Percentiles rank a stretch among this genome's conserved stretches.
phyloP scores from a whole-genome alignment of 768 basidiomycete species.

The Vararia minispora region DNA sequence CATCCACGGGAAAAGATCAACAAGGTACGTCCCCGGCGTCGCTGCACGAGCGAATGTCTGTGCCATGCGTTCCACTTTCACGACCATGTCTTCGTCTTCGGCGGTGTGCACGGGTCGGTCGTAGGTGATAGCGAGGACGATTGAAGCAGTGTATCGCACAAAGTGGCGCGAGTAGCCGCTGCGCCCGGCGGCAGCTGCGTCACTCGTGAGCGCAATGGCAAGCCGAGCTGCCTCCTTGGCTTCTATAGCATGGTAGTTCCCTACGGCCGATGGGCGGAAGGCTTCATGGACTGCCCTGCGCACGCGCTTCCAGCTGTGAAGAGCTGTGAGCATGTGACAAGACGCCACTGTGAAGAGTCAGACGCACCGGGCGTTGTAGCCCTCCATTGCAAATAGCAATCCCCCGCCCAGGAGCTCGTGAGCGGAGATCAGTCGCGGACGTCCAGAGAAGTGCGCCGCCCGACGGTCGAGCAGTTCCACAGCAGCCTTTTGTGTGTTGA shows the following conservation, averaged over 20 bases:
- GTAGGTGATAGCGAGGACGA: constrained; percentile 4
- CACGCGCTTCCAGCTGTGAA: constrained; percentile 23
- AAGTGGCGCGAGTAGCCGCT: constrained; percentile 3
- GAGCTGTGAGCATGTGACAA: background rate
- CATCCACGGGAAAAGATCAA: constrained; percentile 16
- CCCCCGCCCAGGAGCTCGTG: constrained; percentile 11
- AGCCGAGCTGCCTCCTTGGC: constrained; percentile 3
- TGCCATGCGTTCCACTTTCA: background rate
- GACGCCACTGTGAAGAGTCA: background rate
- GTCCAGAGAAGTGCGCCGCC: constrained; percentile 20
- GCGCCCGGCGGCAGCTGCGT: background rate
- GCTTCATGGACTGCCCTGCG: constrained; percentile 25
- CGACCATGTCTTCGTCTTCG: constrained; percentile 1
- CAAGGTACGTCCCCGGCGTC: constrained; percentile 11
- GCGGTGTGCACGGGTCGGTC: constrained; percentile 3
- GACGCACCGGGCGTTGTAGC: constrained; percentile 10
- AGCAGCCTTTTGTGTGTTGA: constrained; percentile 19
- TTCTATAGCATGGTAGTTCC: constrained; percentile 1
- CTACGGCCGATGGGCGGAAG: constrained; percentile 9
- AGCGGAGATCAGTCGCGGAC: constrained; percentile 12
- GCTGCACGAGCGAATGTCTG: constrained; percentile 1
- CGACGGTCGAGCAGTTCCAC: constrained; percentile 21
- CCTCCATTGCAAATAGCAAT: constrained; percentile 9
- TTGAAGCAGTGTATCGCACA: constrained; percentile 1
- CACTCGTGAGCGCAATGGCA: background rate